Percentiles rank a stretch among this genome's conserved stretches.
phyloP scores from a whole-genome alignment of 2,329 filamentous ascomycete species.

The Botrytis aclada region DNA sequence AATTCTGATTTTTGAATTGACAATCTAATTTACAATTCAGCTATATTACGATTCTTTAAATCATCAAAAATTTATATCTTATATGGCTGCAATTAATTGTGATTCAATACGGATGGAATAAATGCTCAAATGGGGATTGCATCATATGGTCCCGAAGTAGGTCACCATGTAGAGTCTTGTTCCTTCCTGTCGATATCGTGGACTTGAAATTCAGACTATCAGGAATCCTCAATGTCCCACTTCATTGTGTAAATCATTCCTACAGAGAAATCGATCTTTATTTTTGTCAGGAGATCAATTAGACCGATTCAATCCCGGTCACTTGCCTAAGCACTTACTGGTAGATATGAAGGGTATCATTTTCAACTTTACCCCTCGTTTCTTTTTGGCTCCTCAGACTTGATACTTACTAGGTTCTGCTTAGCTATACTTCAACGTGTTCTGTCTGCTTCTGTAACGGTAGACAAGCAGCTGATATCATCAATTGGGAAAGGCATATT shows the following conservation, averaged over 20 bases:
- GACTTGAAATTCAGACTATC: background rate
- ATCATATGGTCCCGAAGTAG: background rate
- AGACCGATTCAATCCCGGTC: background rate
- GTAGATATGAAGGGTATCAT: conserved; percentile 40
- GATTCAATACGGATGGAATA: background rate
- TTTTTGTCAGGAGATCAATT: background rate
- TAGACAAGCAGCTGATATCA: conserved; percentile 86
- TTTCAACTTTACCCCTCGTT: background rate
- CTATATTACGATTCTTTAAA: background rate
- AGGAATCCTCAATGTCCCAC: background rate
- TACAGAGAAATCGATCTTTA: no score
- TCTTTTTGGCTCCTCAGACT: conserved; percentile 13
- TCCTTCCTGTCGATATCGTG: background rate
- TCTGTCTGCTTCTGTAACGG: conserved; percentile 90
- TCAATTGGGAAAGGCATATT: conserved; percentile 87
- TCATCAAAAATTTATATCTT: background rate
- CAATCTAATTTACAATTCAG: background rate
- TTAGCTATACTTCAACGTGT: conserved; percentile 90
- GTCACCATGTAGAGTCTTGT: background rate
- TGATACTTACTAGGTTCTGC: conserved; percentile 22
- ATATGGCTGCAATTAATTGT: background rate
- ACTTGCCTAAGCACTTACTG: background rate
- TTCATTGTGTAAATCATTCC: background rate
- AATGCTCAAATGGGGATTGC: background rate
- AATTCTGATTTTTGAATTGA: background rate